Base-by-base conservation (phyloP, 495 filamentous ascomycete species). In the Viridothelium virens region DNA sequence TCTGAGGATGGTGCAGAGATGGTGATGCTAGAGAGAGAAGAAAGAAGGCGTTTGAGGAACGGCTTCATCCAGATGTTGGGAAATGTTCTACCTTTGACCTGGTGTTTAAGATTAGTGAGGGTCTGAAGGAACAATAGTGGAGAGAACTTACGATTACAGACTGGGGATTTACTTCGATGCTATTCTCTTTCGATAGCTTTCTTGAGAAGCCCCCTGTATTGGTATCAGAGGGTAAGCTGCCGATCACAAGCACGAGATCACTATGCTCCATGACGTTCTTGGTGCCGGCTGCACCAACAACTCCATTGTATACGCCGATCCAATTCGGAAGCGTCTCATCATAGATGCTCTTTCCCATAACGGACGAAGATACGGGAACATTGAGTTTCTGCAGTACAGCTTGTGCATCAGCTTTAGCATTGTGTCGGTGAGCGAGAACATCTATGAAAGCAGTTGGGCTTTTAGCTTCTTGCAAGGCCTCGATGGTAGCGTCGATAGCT, bases 161-260 rank as follows among this genome's bases (percentile, higher is more conserved):
- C 33, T 74, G 63, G 6, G 70, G 68, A 62, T 76, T 73, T 37
- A 78, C 72, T 14, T 68, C 10, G 14, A 75, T 68, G 11, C 66
- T 61, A 10, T 68, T 71, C 14, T 68, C 48, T 33, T 67, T 25
- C 2, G 69, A 62, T 18, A 74, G 44, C 12, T 69, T 68, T 41
- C 75, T 64, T 1, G 73, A 70, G 46, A 77, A 78, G 16, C 73
- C 74, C 0, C 72, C 72, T 9, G 72, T 68, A 64, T 78, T 78
- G 3, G 75, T 76, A 61, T 78, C 77, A 3, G 69, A 65, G 34
- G 73, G 72, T 2, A 77, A 62, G 37, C 69, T 70, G 2, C 77
- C 77, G 3, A 77, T 48, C n/a, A 72, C 64, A 36, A 78, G 56
- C 0, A 73, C 64, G 31, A 74, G 46, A 56, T 78, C 77, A 56